phyloP scores from a whole-genome alignment of 306 rosid species.

The Lagenaria siceraria region DNA sequence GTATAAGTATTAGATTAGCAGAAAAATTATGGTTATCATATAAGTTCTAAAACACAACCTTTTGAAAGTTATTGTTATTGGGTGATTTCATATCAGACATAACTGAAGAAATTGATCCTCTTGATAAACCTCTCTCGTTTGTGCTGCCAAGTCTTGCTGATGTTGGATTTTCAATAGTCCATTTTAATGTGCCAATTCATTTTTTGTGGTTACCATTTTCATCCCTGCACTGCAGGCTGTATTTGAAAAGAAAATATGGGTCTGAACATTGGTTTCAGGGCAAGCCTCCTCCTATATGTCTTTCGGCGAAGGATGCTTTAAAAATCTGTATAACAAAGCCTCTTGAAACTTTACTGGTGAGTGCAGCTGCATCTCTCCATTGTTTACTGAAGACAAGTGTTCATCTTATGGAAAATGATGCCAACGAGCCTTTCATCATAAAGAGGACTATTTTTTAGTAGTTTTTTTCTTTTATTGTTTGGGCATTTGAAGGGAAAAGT shows the following conservation, averaged over 20 bases:
- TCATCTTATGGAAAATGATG: background rate
- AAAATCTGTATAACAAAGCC: slow-evolving; percentile 35
- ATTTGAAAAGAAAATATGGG: slow-evolving; percentile 46
- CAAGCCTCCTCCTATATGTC: slow-evolving; percentile 20
- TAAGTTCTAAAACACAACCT: background rate
- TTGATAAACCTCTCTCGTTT: background rate
- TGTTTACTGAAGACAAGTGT: background rate
- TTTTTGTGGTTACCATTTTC: background rate
- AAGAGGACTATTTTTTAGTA: background rate
- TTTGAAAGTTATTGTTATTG: background rate
- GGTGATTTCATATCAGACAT: background rate
- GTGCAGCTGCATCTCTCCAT: slow-evolving; percentile 8
- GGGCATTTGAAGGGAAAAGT: background rate
- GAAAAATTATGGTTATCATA: background rate
- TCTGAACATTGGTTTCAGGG: slow-evolving; percentile 55
- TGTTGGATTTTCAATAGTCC: background rate
- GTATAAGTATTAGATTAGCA: background rate
- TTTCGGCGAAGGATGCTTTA: slow-evolving; percentile 67
- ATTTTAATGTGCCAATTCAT: background rate
- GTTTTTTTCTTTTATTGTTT: background rate
- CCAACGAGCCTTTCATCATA: background rate
- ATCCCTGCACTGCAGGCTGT: slow-evolving; percentile 28
- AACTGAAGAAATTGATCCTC: background rate
- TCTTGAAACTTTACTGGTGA: slow-evolving; percentile 58
- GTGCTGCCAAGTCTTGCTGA: background rate